A percentile compares a stretch with the other conserved stretches of the same genome.
Evolutionary conservation across 441 rosid species (phyloP).

Genomic region (Populus hybrid): DNA sequence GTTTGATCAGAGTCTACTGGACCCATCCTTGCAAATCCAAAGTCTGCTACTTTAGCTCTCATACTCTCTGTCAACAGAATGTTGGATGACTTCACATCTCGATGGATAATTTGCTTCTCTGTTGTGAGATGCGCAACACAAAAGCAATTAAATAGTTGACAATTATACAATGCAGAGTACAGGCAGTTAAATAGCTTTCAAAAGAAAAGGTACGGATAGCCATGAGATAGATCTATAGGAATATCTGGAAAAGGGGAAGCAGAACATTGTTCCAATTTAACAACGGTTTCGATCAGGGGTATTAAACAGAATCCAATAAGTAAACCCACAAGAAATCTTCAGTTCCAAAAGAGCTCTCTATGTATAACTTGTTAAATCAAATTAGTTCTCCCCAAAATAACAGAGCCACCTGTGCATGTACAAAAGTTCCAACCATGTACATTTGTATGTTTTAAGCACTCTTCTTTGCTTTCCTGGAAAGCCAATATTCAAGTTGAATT

Average conservation of each 20-base stretch:
- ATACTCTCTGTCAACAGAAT: conserved; percentile 80
- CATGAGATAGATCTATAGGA: not conserved
- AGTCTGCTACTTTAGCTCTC: conserved; percentile 96
- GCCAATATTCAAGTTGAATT: not conserved
- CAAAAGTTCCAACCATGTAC: not conserved
- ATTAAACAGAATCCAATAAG: not conserved
- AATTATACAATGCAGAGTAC: not conserved
- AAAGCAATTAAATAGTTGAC: not conserved
- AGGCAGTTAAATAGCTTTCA: not conserved
- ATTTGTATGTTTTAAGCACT: not conserved
- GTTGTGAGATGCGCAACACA: conserved; percentile 17
- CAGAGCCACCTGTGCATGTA: not conserved
- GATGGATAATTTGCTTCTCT: conserved; percentile 92
- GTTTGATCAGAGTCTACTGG: conserved; percentile 61
- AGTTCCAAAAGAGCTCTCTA: not conserved
- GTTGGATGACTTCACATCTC: conserved; percentile 94
- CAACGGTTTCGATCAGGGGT: not conserved
- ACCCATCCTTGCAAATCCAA: conserved; percentile 88
- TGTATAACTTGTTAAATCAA: not conserved
- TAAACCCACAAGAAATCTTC: not conserved
- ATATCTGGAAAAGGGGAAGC: not conserved
- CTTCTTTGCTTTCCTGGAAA: not conserved
- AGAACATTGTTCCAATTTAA: not conserved
- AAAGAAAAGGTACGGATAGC: not conserved
- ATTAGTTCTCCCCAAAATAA: not conserved